These are phyloP conservation scores for Starmerella stellata DNA, from an alignment of 805 yeast genomes.

Conservation along the genomic window DNA sequence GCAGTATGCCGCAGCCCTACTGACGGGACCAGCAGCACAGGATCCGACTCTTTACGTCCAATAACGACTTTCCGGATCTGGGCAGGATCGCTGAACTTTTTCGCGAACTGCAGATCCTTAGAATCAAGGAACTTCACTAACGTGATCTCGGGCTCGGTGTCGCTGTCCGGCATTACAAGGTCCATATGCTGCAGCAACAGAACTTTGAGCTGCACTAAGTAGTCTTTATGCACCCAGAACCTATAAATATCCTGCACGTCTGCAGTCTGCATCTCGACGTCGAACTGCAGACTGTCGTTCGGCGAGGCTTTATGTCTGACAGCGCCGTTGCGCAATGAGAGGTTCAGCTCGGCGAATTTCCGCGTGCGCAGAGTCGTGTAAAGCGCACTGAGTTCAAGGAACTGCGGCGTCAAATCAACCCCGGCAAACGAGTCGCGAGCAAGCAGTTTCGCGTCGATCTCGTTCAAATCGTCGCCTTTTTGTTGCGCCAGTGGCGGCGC, in stretches of 20 bases:
- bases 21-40: conserved; percentile 22
- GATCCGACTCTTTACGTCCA: conserved; percentile 3
- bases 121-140: conserved; percentile 24
- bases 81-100: conserved; percentile 26
- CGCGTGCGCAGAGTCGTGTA: conserved; percentile 32
- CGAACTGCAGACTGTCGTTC: conserved; percentile 18
- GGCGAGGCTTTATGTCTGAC: not conserved
- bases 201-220: conserved; percentile 36
- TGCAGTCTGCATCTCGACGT: conserved; percentile 22
- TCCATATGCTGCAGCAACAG: conserved; percentile 25
- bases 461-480: conserved; percentile 12
- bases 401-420: conserved; percentile 40
- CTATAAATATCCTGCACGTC: conserved; percentile 23
- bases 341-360: conserved; percentile 8
- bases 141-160: conserved; percentile 15
- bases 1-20: conserved; percentile 25
- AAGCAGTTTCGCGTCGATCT: conserved; percentile 22
- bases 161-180: conserved; percentile 10
- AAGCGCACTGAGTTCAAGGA: conserved; percentile 39
- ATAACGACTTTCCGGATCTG: conserved; percentile 19
- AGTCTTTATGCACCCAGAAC: conserved; percentile 45
- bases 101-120: conserved; percentile 23
- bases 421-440: conserved; percentile 41
- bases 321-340: not conserved
- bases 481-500: conserved; percentile 22